Base-by-base conservation (phyloP, 768 basidiomycete species). In the Lactarius vividus region DNA sequence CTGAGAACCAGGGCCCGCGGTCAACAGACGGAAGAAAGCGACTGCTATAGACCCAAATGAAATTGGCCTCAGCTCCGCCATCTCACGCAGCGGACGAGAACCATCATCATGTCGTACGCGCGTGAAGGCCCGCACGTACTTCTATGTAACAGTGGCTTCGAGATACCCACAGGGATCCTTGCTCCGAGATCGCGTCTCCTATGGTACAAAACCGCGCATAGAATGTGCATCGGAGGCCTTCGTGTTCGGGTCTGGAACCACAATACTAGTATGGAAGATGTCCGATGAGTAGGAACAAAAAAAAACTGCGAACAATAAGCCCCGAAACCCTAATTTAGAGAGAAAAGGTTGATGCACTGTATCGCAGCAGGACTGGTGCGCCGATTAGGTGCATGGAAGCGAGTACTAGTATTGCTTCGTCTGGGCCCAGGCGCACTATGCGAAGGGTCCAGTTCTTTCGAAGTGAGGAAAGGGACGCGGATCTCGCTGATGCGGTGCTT, bases 1-100 rank as follows among this genome's bases (percentile, higher is more conserved):
- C 75, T 15, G 80, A 71, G 26, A 79, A 63, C 81, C 79, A 83
- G 0, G 78, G 77, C 56, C 82, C 77, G 2, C 82, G 74, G 40
- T 79, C 77, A 68, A 82, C 83, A 35, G 75, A 74, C 26, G 75
- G 73, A 64, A 78, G 60, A 35, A 83, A 64, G 4, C 83, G 81
- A 0, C 83, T 82, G 2, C 20, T 18, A 10, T n/a, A 52, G 33
- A n/a, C 39, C 26, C 8, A 37, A 31, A 37, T 56, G 53, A 44
- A 26, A 15, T 39, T 39, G 37, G 37, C 10, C 2, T 46, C 33
- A 23, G 20, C 26, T 3, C 46, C 55, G 31, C 10, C 23, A 37
- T 31, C 31, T 55, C 60, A 39, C 37, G 31, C 4, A 29, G 44
- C 35, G n/a, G 63, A 59, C 6, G 46, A 57, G 28, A 40, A 53